Evolutionary conservation across 2,329 filamentous ascomycete species (phyloP).

Genomic region (Trichoderma sp.): DNA sequence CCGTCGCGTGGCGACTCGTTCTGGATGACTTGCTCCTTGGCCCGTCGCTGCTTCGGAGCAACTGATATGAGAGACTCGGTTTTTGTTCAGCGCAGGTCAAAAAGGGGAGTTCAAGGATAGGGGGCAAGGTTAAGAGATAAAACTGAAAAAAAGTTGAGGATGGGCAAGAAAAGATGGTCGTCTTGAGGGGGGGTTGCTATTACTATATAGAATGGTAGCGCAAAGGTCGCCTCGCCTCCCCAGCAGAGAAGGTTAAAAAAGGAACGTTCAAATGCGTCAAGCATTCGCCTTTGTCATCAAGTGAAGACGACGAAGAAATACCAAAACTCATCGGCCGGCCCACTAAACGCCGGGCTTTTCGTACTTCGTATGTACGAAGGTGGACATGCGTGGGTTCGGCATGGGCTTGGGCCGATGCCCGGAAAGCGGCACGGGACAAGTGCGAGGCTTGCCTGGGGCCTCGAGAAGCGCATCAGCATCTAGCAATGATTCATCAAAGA

Average conservation of each 20-base stretch:
- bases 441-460: background rate
- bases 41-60: background rate
- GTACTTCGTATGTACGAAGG: constrained; percentile 26
- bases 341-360: constrained; percentile 13
- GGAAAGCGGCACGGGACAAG: constrained; percentile 24
- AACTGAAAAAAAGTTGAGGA: background rate
- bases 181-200: background rate
- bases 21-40: background rate
- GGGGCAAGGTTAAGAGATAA: background rate
- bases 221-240: background rate
- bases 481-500: background rate
- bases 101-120: background rate
- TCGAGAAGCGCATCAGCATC: background rate
- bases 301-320: background rate
- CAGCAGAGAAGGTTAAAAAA: constrained; percentile 10
- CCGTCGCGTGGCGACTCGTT: constrained; percentile 16
- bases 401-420: constrained; percentile 18
- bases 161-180: background rate
- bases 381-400: constrained; percentile 10
- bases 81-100: background rate
- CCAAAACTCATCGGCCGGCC: constrained; percentile 16
- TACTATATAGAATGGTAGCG: constrained; percentile 22
- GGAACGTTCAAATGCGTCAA: constrained; percentile 6
- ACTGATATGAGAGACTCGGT: background rate
- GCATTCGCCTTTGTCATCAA: constrained; percentile 12